phyloP scores from a whole-genome alignment of 345 rosid species.

The Salix dunnii region DNA sequence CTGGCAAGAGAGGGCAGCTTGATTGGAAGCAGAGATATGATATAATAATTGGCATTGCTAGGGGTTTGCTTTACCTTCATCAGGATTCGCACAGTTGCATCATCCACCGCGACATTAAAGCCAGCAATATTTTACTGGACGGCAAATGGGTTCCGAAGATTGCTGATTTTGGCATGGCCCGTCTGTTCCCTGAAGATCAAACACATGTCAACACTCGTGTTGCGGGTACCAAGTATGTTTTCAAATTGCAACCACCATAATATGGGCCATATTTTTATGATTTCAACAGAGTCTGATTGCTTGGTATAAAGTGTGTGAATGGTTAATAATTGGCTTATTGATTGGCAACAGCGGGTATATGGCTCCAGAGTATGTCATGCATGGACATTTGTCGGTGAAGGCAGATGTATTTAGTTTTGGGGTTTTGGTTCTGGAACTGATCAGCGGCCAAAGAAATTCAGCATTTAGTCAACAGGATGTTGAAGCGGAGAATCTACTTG shows the following conservation, averaged over 20 bases:
- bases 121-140: slow-evolving; percentile 86
- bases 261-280: neutral
- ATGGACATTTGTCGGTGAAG: slow-evolving; percentile 67
- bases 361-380: slow-evolving; percentile 98
- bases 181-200: slow-evolving; percentile 89
- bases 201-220: slow-evolving; percentile 90
- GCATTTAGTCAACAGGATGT: slow-evolving; percentile 38
- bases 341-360: slow-evolving; percentile 73
- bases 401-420: slow-evolving; percentile 98
- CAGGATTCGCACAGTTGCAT: slow-evolving; percentile 79
- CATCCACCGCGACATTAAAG: slow-evolving; percentile 94
- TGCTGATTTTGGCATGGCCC: slow-evolving; percentile 99
- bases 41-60: slow-evolving; percentile 69
- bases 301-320: neutral
- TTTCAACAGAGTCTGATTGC: neutral
- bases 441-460: slow-evolving; percentile 78
- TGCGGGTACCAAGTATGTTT: slow-evolving; percentile 88
- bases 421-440: slow-evolving; percentile 79
- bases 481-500: slow-evolving; percentile 67
- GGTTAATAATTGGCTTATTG: neutral
- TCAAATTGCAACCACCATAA: neutral
- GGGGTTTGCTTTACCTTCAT: slow-evolving; percentile 91
- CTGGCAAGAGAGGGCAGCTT: slow-evolving; percentile 44
- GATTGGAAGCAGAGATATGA: slow-evolving; percentile 82
- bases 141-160: slow-evolving; percentile 97